A percentile compares a stretch with the other conserved stretches of the same genome.
Evolutionary conservation across 2,329 filamentous ascomycete species (phyloP).

Genomic region (Bisporella sp.): DNA sequence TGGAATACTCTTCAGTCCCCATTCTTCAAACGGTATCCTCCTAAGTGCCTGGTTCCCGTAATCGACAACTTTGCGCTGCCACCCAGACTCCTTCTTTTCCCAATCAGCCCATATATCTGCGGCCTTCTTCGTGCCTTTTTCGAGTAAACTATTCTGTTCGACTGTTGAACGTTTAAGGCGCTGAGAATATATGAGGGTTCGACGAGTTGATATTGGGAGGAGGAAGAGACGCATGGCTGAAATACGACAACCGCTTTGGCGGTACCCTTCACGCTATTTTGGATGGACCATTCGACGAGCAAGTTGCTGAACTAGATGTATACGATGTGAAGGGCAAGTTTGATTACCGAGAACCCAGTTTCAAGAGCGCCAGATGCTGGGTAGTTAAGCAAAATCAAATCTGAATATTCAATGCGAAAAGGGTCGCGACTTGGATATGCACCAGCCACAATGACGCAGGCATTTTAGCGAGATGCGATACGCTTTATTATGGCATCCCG

Average conservation of each 20-base stretch:
- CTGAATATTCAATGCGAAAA: too few species aligned
- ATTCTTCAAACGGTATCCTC: conserved; percentile 93
- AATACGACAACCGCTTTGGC: conserved; percentile 2
- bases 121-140: conserved; percentile 65
- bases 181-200: conserved; percentile 89
- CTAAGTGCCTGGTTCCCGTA: conserved; percentile 84
- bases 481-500: too few species aligned
- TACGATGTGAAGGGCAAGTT: neutral
- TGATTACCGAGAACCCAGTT: neutral
- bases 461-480: too few species aligned
- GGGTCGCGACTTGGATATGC: too few species aligned
- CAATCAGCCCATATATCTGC: conserved; percentile 75
- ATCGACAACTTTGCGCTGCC: conserved; percentile 80
- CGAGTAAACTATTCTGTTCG: conserved; percentile 44
- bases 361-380: neutral
- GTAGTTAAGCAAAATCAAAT: too few species aligned
- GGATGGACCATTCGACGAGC: too few species aligned
- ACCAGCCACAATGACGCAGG: too few species aligned
- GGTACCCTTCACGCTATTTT: too few species aligned
- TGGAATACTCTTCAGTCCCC: conserved; percentile 92
- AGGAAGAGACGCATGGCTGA: conserved; percentile 80
- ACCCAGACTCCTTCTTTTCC: conserved; percentile 78
- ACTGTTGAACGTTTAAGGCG: conserved; percentile 53
- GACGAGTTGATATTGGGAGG: conserved; percentile 83
- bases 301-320: too few species aligned